Base-by-base conservation (phyloP, 148 eudicot species). In the Suaeda aralocaspica region DNA sequence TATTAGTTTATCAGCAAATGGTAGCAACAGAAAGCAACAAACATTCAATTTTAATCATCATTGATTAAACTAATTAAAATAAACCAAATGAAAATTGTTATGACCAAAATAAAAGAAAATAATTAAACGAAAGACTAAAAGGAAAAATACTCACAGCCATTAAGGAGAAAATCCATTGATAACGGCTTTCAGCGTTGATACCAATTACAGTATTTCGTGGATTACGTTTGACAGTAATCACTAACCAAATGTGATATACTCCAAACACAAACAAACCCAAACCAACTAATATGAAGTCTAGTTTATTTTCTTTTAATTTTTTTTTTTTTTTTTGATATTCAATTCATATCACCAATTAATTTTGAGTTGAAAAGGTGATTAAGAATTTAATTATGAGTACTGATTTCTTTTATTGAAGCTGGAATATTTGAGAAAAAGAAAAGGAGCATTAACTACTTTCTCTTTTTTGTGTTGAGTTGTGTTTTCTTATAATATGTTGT, bases 181-280 rank as follows among this genome's bases (percentile, higher is more conserved):
- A 79, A 59, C 89, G 88, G 66, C 83, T 79, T 72, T 88, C 84
- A 6, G 91, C 80, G 59, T 91, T 91, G 57, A 88, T 73, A 21
- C 92, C 97, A 12, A 91, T 77, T 52, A 91, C 97, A 18, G 97
- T 91, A 30, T 81, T 79, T 12, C 71, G 66, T 0, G 97, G 94
- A 53, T 74, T n/a, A 0, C 73, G 76, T 0, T 25, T 42, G 0
- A 88, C 68, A 5, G 82, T 66, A 74, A 60, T 48, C 13, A 86
- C 69, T 28, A 91, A 87, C 94, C 97, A 91, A 55, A 72, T 56
- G 45, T 91, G 94, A 78, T 91, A 91, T 0, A 36, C 26, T 19
- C 78, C 70, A 33, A 91, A 75, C 28, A 91, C 76, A n/a, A 61
- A 36, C 53, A 86, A 9, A 7, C 97, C 97, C 31, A 77, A 10